Evolutionary conservation across 2,329 filamentous ascomycete species (phyloP), one percentile per base, ranked within the genome.

Genomic region (Botrytis elliptica): DNA sequence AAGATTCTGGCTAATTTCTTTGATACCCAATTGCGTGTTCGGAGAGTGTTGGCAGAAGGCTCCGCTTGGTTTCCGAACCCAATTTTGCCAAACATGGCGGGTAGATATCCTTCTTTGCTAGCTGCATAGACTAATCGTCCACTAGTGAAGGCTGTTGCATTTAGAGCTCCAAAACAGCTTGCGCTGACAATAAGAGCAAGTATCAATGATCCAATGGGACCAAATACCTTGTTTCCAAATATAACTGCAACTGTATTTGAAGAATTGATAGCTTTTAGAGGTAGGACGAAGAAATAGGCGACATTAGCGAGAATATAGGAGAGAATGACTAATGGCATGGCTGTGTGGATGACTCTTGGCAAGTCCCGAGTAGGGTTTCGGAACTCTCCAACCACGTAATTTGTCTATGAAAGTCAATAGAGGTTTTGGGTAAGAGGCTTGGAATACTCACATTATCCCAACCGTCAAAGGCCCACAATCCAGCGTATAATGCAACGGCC

Each of bases 341-440:
- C 95, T 0, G 95, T 97, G 84, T 99, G 96, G 73, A 99, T 97
- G 40, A 98, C 95, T 36, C 94, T 90, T 0, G 96, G 96, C 16
- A 99, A 90, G 82, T 99, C 96, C 76, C 94, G 91, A 66, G 89
- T 88, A 0, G 96, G 94, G 80, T 98, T 95, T 79, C 94, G 92
- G 85, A 99, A 98, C 83, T 99, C 96, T 79, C 95, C 96, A 0
- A 97, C 94, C 10, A 99, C 96, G 80, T 98, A 99, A 83, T 98
- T 99, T 76, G 95, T 97, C 93, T 96, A 76, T 16, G 36, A 63
- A 52, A 57, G 76, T 83, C 77, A 83, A 79, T 72, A 76, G 22
- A 64, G 4, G 14, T 22, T 33, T 8, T 38, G 29, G 10, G 25
- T 40, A 55, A 44, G n/a, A 72, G 42, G 10, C 38, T 40, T 62